Evolutionary conservation across 495 filamentous ascomycete genomes (phyloP).

Genomic region (Staphylotrichum longicolle): DNA sequence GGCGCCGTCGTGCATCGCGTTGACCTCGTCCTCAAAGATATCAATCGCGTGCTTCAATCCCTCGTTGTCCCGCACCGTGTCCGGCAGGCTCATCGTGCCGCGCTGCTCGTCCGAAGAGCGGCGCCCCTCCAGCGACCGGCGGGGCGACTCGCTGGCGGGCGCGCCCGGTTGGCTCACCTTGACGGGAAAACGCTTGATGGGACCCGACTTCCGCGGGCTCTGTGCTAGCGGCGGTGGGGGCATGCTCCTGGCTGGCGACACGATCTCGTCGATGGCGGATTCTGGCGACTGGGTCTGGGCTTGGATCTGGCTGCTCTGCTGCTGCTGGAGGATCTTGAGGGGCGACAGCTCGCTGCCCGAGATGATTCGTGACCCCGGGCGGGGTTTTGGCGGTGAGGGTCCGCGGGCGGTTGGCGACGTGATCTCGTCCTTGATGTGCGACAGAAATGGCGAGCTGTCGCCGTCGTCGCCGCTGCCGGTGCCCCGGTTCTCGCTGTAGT

Average conservation of each 20-base stretch:
- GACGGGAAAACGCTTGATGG: conserved; percentile 56
- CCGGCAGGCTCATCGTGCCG: conserved; percentile 38
- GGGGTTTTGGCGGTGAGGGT: conserved; percentile 39
- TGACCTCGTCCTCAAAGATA: conserved; percentile 54
- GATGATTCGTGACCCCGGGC: conserved; percentile 46
- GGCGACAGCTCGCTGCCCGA: conserved; percentile 50
- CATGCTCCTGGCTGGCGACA: conserved; percentile 27
- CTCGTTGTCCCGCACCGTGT: conserved; percentile 43
- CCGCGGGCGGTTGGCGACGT: conserved; percentile 27
- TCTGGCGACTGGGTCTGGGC: conserved; percentile 13
- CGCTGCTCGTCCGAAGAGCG: conserved; percentile 33
- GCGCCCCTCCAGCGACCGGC: conserved; percentile 18
- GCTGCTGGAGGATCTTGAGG: conserved; percentile 47
- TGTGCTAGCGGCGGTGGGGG: conserved; percentile 32
- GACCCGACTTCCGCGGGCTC: conserved; percentile 47
- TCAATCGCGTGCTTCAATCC: conserved; percentile 46
- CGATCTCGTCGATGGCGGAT: conserved; percentile 21
- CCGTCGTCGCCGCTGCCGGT: conserved; percentile 16
- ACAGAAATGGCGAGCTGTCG: conserved; percentile 32
- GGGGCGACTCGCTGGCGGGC: conserved; percentile 25
- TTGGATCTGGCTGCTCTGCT: conserved; percentile 25
- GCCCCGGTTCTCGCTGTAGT: conserved; percentile 24
- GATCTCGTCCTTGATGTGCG: conserved; percentile 31
- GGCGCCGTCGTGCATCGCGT: conserved; percentile 18
- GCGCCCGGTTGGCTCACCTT: conserved; percentile 40